These are phyloP conservation scores for Aspergillus sp. DNA, from an alignment of 2,329 filamentous ascomycete genomes.

Conservation along the genomic window DNA sequence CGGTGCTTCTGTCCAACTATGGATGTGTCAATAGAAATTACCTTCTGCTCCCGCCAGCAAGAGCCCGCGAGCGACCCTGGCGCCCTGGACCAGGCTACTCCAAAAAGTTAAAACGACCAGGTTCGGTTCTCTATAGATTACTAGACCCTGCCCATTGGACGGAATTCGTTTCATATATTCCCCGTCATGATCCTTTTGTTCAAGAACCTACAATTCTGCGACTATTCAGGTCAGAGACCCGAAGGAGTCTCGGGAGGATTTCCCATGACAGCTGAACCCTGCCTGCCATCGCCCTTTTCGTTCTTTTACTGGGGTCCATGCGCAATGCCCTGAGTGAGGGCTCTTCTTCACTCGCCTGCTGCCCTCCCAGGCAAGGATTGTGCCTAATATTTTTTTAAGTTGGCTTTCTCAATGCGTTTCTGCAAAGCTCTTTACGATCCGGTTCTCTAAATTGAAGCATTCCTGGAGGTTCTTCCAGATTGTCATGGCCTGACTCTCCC, in stretches of 20 bases:
- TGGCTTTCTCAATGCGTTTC: not conserved
- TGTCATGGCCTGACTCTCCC: too few relatives aligned
- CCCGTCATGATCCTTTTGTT: conserved; percentile 3
- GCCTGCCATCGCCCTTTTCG: not conserved
- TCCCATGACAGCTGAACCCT: not conserved
- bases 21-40: not conserved
- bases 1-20: not conserved
- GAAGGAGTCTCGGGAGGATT: not conserved
- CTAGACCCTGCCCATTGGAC: conserved; percentile 11
- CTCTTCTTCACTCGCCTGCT: not conserved
- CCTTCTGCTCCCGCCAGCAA: too few relatives aligned
- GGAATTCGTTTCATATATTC: conserved; percentile 16
- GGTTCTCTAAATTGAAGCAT: too few relatives aligned
- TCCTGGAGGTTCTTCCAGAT: too few relatives aligned
- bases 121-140: conserved; percentile 4
- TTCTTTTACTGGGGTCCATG: not conserved
- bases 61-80: not conserved
- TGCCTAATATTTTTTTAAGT: not conserved
- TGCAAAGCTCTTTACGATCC: too few relatives aligned
- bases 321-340: not conserved
- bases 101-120: not conserved
- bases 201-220: conserved; percentile 8
- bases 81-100: not conserved
- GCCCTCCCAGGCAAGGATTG: not conserved
- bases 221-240: not conserved